Base-by-base conservation (phyloP, 1,139 yeast species). In the Taiozyma onychis region DNA sequence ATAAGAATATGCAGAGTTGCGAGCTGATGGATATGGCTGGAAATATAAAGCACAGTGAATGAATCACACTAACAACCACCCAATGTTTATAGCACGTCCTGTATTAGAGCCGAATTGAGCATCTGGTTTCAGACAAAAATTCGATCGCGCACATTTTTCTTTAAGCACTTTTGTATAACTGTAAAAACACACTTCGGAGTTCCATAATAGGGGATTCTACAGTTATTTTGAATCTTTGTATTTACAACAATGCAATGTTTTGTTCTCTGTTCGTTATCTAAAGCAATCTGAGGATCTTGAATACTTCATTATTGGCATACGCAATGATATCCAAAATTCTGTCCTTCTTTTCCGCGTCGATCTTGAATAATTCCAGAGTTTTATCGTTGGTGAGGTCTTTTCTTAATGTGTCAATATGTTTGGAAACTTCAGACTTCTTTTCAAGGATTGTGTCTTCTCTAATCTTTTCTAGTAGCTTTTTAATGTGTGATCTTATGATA, bases 401-500 rank as follows among this genome's bases (percentile, higher is more conserved):
- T 32, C 49, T 39, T 21, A 54, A 21, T 3, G 16, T 14, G 11
- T 47, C 35, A 6, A 54, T 39, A 2, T 16, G 8, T 5, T 34
- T 13, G n/a, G 24, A 18, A 1, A 45, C 14, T 10, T 44, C 39
- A 13, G 39, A 27, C 46, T 48, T 55, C 21, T 41, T 50, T 1
- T 30, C 32, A 5, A 46, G 11, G 6, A 55, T 37, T 1, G 39
- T 9, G 14, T 51, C 57, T 9, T 53, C 55, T 44, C 62, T 54
- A 8, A 51, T 14, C 3, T 43, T 41, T 28, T 48, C 44, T 6
- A 55, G 26, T 6, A 47, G 7, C 11, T 43, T 28, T 1, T 44
- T 24, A 37, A 47, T 53, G 46, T 56, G 22, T 7, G 56, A 52
- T 21, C 54, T 48, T 18, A 57, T 34, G 39, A 57, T 56, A 37